These are phyloP conservation scores for Pseudoturritis turrita DNA, from an alignment of 345 rosid genomes.

Conservation along the genomic window DNA sequence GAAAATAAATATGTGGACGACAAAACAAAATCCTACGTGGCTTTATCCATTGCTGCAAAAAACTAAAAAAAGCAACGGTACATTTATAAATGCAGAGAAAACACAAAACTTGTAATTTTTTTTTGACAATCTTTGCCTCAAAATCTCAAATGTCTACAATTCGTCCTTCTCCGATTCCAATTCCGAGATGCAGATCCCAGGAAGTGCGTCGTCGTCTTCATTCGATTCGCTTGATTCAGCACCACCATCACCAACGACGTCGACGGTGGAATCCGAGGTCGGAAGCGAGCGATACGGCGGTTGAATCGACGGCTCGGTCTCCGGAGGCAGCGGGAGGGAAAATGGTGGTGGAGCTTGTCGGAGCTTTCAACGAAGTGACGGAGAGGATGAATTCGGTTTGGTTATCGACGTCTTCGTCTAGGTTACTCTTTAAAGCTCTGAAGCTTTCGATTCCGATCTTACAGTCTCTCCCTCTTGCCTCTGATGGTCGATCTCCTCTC, in stretches of 20 bases:
- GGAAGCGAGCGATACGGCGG: conserved; percentile 3
- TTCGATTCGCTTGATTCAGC: background rate
- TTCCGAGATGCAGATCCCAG: conserved; percentile 23
- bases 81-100: background rate
- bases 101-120: no score
- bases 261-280: conserved; percentile 24
- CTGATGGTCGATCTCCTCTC: conserved; percentile 71
- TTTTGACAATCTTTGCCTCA: background rate
- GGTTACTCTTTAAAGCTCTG: conserved; percentile 68
- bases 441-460: conserved; percentile 84
- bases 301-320: conserved; percentile 31
- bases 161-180: conserved; percentile 27
- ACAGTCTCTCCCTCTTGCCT: conserved; percentile 54
- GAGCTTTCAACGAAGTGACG: conserved; percentile 82
- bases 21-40: conserved; percentile 29
- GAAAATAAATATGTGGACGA: conserved; percentile 18
- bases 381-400: conserved; percentile 86
- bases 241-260: background rate
- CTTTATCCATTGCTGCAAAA: conserved; percentile 25
- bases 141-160: conserved; percentile 22
- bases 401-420: conserved; percentile 71
- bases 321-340: conserved; percentile 77
- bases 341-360: conserved; percentile 98
- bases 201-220: background rate
- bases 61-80: background rate